Conservation (phyloP, 2,329 filamentous ascomycete species). For the Leptographium procerum region DNA sequence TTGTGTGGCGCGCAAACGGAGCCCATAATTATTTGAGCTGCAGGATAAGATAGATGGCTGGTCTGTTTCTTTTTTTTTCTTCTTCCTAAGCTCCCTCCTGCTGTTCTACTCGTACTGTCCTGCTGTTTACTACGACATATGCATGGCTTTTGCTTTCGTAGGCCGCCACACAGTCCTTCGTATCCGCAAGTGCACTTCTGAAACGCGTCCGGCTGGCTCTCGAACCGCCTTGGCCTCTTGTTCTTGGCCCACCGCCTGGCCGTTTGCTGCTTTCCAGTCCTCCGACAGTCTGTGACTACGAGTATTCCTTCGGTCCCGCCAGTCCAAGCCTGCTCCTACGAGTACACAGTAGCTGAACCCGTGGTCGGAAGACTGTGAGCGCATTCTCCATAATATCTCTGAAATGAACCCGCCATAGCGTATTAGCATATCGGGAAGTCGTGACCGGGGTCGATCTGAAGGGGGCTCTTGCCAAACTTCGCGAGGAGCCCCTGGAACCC, state of each 20-base stretch:
- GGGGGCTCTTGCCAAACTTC: constrained; percentile 6
- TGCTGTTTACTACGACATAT: not conserved
- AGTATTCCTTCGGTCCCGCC: not conserved
- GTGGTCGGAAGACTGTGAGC: too few relatives aligned
- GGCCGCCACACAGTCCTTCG: not conserved
- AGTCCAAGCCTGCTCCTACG: not conserved
- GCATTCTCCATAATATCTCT: not conserved
- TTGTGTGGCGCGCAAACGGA: too few relatives aligned
- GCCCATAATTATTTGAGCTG: too few relatives aligned
- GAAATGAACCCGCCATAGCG: constrained; percentile 9
- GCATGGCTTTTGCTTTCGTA: not conserved
- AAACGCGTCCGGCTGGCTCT: constrained; percentile 7
- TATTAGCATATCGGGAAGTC: constrained; percentile 8
- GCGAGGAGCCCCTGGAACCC: not conserved
- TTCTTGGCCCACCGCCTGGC: not conserved
- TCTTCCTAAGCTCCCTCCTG: too few relatives aligned
- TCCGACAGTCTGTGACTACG: not conserved
- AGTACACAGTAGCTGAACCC: too few relatives aligned
- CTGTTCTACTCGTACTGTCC: not conserved
- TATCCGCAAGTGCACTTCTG: constrained; percentile 2
- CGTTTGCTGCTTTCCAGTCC: not conserved
- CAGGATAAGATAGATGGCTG: too few relatives aligned
- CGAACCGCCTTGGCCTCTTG: not conserved
- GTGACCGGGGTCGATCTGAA: constrained; percentile 7
- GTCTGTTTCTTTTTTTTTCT: not conserved